Evolutionary conservation across 345 rosid species (phyloP).

Genomic region (Erucastrum elatum): DNA sequence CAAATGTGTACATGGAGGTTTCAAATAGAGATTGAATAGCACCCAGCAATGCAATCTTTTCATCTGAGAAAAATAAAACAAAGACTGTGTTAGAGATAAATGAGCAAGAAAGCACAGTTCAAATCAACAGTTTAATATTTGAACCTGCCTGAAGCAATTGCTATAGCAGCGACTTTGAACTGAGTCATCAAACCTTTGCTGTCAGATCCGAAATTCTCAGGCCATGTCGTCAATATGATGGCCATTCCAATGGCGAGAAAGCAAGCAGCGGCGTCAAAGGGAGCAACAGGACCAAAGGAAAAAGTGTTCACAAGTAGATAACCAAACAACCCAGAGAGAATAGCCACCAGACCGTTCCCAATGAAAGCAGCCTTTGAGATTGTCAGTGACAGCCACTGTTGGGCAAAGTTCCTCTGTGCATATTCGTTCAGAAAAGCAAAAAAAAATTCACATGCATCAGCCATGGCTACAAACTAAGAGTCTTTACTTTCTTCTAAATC

Average conservation of each 20-base stretch:
- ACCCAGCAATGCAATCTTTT: conserved; percentile 90
- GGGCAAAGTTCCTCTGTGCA: conserved; percentile 78
- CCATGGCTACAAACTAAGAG: conserved; percentile 3
- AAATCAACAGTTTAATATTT: background rate
- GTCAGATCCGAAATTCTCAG: conserved; percentile 91
- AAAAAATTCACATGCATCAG: conserved; percentile 12
- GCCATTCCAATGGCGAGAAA: conserved; percentile 95
- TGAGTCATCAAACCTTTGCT: conserved; percentile 86
- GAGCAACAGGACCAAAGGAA: conserved; percentile 95
- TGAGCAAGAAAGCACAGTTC: background rate
- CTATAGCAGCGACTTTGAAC: conserved; percentile 87
- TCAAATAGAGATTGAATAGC: conserved; percentile 97
- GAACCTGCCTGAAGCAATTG: conserved; percentile 88
- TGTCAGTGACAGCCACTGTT: conserved; percentile 86
- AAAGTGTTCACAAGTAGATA: conserved; percentile 77
- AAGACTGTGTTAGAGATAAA: background rate
- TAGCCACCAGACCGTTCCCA: conserved; percentile 93
- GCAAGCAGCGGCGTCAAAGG: conserved; percentile 94
- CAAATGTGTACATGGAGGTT: conserved; percentile 98
- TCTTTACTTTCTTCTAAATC: background rate
- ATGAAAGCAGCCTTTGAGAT: conserved; percentile 94
- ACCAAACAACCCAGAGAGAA: conserved; percentile 79
- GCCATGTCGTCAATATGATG: conserved; percentile 75
- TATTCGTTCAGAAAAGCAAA: conserved; percentile 2
- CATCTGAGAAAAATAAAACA: conserved; percentile 52